Evolutionary conservation across 2,329 filamentous ascomycete species (phyloP), one percentile per base, ranked within the genome.

Genomic region (Hymenoscyphus scutula): DNA sequence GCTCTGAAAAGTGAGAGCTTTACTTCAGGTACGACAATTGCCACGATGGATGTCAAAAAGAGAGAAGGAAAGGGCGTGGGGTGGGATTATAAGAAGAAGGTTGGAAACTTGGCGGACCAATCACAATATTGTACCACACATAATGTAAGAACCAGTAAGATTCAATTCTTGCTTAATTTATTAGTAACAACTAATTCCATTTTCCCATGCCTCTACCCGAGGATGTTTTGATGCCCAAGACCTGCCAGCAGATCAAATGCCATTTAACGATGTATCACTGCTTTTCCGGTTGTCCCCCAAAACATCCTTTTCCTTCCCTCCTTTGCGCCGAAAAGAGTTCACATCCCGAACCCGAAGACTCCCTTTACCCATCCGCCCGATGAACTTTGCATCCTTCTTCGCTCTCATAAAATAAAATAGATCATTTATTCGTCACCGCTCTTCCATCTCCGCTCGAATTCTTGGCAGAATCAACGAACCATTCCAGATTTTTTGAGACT

Each of bases 211-310:
- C 3, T 51, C 45, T 25, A 51, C 45, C 45, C 45, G 45, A 51
- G 45, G 45, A 51, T 25, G 4, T 51, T 10, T 13, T 51, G 45
- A 51, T 51, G 45, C 45, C 45, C 45, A 51, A 51, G 4, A 51
- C 45, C 45, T 51, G 45, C 45, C 45, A 25, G 45, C 45, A 51
- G 45, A 51, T 25, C 45, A 51, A 13, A 23, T 51, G 23, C 45
- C 38, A 45, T 45, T n/a, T 45, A 51, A 19, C 45, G 45, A 51
- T 25, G n/a, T 23, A 45, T 45, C 4, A n/a, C 5, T 5, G 38
- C 7, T 25, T 51, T 23, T 19, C 19, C 11, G 19, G n/a, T 17
- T 11, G 10, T 10, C 45, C 19, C 19, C 45, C 19, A 51, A 51
- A 51, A 23, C 23, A 19, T n/a, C 45, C 45, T 51, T 25, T 51